A percentile compares a stretch with the other conserved stretches of the same genome.
These are phyloP conservation scores for Podaxis sp. DNA, from an alignment of 768 basidiomycete species.

Conservation along the genomic window DNA sequence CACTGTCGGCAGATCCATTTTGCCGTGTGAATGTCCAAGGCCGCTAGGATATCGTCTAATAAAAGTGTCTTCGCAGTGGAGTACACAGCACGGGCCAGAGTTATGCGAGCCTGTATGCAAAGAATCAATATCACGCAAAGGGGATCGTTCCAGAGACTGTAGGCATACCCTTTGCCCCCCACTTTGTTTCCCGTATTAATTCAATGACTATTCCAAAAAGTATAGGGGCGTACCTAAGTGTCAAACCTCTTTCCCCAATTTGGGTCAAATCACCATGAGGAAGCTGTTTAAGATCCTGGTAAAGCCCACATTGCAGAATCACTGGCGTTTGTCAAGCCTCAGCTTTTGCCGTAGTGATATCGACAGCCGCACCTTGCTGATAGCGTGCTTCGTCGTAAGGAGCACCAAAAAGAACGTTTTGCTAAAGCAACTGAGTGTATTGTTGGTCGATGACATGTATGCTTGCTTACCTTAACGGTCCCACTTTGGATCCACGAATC, in stretches of 20 bases:
- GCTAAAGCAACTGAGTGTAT: conserved; percentile 28
- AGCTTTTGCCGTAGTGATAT: not conserved
- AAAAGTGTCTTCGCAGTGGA: conserved; percentile 60
- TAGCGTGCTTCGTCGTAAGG: conserved; percentile 77
- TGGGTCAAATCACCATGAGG: conserved; percentile 65
- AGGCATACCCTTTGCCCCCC: conserved; percentile 39
- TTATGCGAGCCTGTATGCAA: conserved; percentile 41
- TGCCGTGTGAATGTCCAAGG: conserved; percentile 45
- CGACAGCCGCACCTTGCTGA: conserved; percentile 40
- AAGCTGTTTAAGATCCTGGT: conserved; percentile 67
- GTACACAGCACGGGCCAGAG: conserved; percentile 46
- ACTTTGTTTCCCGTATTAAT: conserved; percentile 16
- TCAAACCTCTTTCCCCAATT: conserved; percentile 68
- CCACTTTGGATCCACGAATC: conserved; percentile 83
- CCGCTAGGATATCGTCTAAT: conserved; percentile 72
- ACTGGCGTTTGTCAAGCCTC: conserved; percentile 30
- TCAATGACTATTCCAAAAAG: not conserved
- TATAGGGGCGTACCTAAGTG: conserved; percentile 25
- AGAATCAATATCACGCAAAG: not conserved
- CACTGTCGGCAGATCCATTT: conserved; percentile 9
- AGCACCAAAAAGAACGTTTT: conserved; percentile 79
- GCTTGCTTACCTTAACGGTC: conserved; percentile 51
- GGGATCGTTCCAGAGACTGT: not conserved
- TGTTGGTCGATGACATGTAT: not conserved
- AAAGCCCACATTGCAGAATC: conserved; percentile 71